phyloP scores from a whole-genome alignment of 1,139 yeast species.

The Debaryomyces coudertii region DNA sequence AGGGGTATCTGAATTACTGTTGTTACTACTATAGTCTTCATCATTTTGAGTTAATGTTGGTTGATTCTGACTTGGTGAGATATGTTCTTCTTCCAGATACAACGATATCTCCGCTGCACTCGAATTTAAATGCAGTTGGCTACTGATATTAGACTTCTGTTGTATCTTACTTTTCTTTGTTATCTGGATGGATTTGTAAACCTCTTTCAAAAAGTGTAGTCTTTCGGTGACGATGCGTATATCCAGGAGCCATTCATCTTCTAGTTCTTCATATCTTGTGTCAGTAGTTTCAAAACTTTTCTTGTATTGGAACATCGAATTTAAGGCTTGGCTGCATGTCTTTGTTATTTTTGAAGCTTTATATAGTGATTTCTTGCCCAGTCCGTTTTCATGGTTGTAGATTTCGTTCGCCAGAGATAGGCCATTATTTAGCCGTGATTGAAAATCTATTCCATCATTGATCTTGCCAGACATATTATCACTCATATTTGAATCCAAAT shows the following conservation, averaged over 20 bases:
- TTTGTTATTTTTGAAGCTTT: background rate
- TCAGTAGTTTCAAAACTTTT: background rate
- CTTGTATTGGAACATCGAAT: slow-evolving; percentile 14
- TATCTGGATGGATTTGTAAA: slow-evolving; percentile 30
- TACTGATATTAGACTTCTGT: slow-evolving; percentile 3
- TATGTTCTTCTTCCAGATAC: slow-evolving; percentile 17
- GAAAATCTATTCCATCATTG: background rate
- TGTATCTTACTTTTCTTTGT: slow-evolving; percentile 23
- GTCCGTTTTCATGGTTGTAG: background rate
- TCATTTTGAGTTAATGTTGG: slow-evolving; percentile 19
- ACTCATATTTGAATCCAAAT: background rate
- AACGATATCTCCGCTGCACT: slow-evolving; percentile 4
- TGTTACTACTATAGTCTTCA: slow-evolving; percentile 22
- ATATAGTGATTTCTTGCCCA: background rate
- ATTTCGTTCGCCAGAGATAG: background rate
- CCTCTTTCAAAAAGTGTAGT: slow-evolving; percentile 34
- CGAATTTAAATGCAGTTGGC: background rate
- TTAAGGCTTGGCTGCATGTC: slow-evolving; percentile 10
- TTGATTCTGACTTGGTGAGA: slow-evolving; percentile 11
- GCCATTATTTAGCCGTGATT: background rate
- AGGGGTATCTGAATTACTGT: slow-evolving; percentile 13
- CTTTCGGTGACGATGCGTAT: slow-evolving; percentile 28
- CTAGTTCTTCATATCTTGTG: slow-evolving; percentile 11
- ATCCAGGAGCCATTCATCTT: slow-evolving; percentile 30
- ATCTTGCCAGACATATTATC: background rate